Evolutionary conservation across 2,329 filamentous ascomycete species (phyloP).

Genomic region (Calonectria leucothoes): DNA sequence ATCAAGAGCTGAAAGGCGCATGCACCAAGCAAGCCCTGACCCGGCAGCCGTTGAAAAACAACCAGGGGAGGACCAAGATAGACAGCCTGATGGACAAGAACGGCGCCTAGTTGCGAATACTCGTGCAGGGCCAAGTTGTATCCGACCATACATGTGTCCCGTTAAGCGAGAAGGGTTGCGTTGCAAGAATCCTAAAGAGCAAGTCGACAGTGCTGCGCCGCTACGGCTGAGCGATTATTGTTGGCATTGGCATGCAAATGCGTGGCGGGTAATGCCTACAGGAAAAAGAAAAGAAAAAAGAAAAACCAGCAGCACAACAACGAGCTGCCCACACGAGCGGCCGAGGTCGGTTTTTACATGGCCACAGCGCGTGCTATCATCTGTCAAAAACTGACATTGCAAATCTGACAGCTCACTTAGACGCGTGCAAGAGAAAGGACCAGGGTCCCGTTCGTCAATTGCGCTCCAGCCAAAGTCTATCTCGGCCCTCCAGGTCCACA

Average conservation of each 20-base stretch:
- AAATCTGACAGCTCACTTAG: not conserved
- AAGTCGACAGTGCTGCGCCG: not conserved
- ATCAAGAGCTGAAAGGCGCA: not conserved
- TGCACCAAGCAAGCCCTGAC: not conserved
- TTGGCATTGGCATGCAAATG: not conserved
- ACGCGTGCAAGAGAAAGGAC: not conserved
- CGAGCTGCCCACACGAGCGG: not conserved
- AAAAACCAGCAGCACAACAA: no score
- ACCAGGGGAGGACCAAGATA: no score
- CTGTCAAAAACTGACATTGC: conserved; percentile 2
- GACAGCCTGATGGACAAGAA: not conserved
- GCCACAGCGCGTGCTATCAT: not conserved
- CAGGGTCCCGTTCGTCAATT: not conserved
- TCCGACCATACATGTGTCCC: not conserved
- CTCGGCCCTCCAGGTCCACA: not conserved
- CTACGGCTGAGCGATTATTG: not conserved
- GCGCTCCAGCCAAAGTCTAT: not conserved
- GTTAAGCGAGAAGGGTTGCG: not conserved
- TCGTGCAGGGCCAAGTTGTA: not conserved
- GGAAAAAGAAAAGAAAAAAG: not conserved
- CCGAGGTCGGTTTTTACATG: not conserved
- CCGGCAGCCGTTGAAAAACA: not conserved
- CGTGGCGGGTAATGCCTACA: not conserved
- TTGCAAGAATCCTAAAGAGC: not conserved
- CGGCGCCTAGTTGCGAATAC: not conserved